phyloP scores from a whole-genome alignment of 2,329 filamentous ascomycete species.

The Colletotrichum tabaci region DNA sequence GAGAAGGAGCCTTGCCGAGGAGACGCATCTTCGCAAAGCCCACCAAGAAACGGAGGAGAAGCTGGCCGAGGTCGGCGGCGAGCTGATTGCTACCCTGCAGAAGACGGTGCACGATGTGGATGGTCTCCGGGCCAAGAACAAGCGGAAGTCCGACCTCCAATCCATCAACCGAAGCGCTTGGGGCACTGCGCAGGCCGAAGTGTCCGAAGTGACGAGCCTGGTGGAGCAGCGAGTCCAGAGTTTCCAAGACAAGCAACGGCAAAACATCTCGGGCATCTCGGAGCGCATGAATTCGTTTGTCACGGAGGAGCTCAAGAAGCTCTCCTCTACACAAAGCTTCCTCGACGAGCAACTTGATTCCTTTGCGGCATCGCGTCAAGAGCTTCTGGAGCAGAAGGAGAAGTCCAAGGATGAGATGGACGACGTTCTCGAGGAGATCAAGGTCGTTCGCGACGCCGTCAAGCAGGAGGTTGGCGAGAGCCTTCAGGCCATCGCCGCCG shows the following conservation, averaged over 20 bases:
- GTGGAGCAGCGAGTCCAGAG: conserved; percentile 82
- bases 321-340: conserved; percentile 79
- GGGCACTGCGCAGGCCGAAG: conserved; percentile 81
- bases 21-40: conserved; percentile 83
- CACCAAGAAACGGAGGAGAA: conserved; percentile 88
- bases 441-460: conserved; percentile 88
- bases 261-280: conserved; percentile 78
- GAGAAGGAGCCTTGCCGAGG: conserved; percentile 82
- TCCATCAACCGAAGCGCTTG: conserved; percentile 83
- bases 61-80: conserved; percentile 79
- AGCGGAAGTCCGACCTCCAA: conserved; percentile 87
- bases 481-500: conserved; percentile 84
- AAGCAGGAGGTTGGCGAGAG: conserved; percentile 90
- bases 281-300: conserved; percentile 84
- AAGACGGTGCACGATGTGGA: conserved; percentile 85
- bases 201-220: conserved; percentile 81
- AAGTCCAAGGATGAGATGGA: conserved; percentile 89
- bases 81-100: conserved; percentile 83
- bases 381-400: conserved; percentile 77
- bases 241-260: conserved; percentile 81
- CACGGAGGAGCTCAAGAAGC: conserved; percentile 78
- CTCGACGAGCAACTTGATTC: conserved; percentile 77
- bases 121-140: conserved; percentile 88
- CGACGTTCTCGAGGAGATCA: conserved; percentile 91
- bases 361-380: conserved; percentile 77